Evolutionary conservation across 495 filamentous ascomycete species (phyloP), one percentile per base, ranked within the genome.

Genomic region (Xylaria telfairii): DNA sequence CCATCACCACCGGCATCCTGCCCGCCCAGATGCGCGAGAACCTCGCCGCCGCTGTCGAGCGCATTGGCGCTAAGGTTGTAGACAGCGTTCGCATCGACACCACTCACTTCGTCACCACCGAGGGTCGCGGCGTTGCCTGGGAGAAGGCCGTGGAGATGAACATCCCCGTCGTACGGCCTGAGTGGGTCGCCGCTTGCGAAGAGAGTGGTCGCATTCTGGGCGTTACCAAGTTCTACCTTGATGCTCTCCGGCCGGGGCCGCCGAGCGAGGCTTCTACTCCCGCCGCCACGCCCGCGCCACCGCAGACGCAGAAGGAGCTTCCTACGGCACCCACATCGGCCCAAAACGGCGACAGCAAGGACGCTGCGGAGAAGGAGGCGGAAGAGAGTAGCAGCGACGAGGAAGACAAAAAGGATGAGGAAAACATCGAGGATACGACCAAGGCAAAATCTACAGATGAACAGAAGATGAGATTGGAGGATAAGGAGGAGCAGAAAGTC

Each of bases 101-200:
- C 4, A 99, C 96, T 19, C 96, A 99, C 81, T 99, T 98, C 79
- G 95, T 99, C 61, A 98, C 95, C 72, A 95, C 92, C n/a, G 96
- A 99, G 77, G 95, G 95, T 2, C 84, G 94, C 21, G 96, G 96
- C 10, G 86, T 91, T 56, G 85, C 89, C 28, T 99, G 96, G 96
- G 96, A 98, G 82, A 94, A 93, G 79, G 96, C 96, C 17, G 90
- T 93, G 47, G 95, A 98, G 83, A 96, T 96, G 90, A 99, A 98
- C 82, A 96, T 99, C 57, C 96, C 96, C 8, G 93, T 98, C 13
- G 96, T 99, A n/a, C 86, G 94, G 70, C 96, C 96, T 24, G 96
- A 98, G 79, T 99, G 96, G 96, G 87, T 99, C 26, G 90, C 95
- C 69, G 94, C 92, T 13, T 99, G 96, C 78, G 96, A 99, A 83